Conservation (phyloP, 306 rosid species). For the Mucuna pruriens region DNA sequence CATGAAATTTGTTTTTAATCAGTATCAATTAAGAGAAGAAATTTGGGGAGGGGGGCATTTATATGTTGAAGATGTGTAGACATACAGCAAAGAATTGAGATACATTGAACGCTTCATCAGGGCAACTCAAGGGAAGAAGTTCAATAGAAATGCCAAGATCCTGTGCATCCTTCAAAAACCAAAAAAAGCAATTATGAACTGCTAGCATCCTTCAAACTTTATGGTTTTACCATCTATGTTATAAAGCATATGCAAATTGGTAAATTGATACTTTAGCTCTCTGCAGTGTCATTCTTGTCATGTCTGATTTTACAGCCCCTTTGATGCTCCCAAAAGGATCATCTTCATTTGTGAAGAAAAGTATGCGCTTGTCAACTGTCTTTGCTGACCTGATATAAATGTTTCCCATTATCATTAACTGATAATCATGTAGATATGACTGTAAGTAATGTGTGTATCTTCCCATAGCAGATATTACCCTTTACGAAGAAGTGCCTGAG, state of each 20-base stretch:
- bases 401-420: slow-evolving; percentile 26
- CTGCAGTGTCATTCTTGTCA: slow-evolving; percentile 88
- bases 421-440: background rate
- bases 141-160: slow-evolving; percentile 93
- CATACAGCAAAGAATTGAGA: slow-evolving; percentile 85
- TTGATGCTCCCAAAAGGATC: slow-evolving; percentile 84
- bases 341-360: slow-evolving; percentile 89
- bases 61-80: slow-evolving; percentile 21
- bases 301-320: slow-evolving; percentile 74
- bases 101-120: slow-evolving; percentile 60
- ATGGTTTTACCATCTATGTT: slow-evolving; percentile 1
- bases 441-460: background rate
- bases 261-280: slow-evolving; percentile 74
- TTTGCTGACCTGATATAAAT: slow-evolving; percentile 69
- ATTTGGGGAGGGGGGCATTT: background rate
- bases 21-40: slow-evolving; percentile 20
- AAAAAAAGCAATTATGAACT: slow-evolving; percentile 29
- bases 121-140: slow-evolving; percentile 79
- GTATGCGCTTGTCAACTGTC: slow-evolving; percentile 80
- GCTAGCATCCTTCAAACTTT: slow-evolving; percentile 23
- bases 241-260: slow-evolving; percentile 36
- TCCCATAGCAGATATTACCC: slow-evolving; percentile 57
- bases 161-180: slow-evolving; percentile 74
- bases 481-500: slow-evolving; percentile 90
- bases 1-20: slow-evolving; percentile 4